Evolutionary conservation across 2,329 filamentous ascomycete genomes (phyloP).

Genomic region (Corynespora cassiicola): DNA sequence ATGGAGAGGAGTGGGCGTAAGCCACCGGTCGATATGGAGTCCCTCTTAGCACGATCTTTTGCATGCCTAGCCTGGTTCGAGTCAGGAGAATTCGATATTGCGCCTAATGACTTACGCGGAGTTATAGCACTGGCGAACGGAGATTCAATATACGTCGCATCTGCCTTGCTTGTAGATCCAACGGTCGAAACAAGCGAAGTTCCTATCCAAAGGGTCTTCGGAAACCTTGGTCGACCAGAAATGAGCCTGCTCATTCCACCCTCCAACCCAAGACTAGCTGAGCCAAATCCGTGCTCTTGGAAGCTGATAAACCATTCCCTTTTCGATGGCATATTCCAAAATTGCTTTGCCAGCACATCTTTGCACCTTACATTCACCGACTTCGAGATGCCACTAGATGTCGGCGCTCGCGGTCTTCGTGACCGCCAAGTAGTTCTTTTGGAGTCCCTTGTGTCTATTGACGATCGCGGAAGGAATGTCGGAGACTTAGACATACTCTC

Average conservation of each 20-base stretch:
- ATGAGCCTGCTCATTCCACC: conserved; percentile 7
- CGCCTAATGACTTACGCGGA: not conserved
- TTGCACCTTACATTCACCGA: conserved; percentile 14
- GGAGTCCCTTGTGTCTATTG: conserved; percentile 7
- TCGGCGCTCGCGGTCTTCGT: not conserved
- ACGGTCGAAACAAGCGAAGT: not conserved
- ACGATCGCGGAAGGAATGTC: conserved; percentile 4
- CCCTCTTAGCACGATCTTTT: conserved; percentile 1
- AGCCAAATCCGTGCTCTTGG: not conserved
- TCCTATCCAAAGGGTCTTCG: conserved; percentile 6
- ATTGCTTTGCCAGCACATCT: conserved; percentile 6
- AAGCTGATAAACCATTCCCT: conserved; percentile 1
- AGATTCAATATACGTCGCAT: conserved; percentile 10
- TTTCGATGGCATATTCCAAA: conserved; percentile 1
- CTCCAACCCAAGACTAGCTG: not conserved
- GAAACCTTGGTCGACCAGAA: conserved; percentile 6
- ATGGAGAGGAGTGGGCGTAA: too few species aligned
- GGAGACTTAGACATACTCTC: conserved; percentile 8
- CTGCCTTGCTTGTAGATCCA: conserved; percentile 1
- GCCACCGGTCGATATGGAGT: too few species aligned
- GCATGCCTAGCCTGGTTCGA: conserved; percentile 9
- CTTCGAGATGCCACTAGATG: conserved; percentile 5
- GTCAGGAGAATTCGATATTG: conserved; percentile 8
- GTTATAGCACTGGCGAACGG: conserved; percentile 6
- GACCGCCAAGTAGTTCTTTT: conserved; percentile 3